phyloP scores from a whole-genome alignment of 805 yeast genomes.

The Saturnispora zaruensis region DNA sequence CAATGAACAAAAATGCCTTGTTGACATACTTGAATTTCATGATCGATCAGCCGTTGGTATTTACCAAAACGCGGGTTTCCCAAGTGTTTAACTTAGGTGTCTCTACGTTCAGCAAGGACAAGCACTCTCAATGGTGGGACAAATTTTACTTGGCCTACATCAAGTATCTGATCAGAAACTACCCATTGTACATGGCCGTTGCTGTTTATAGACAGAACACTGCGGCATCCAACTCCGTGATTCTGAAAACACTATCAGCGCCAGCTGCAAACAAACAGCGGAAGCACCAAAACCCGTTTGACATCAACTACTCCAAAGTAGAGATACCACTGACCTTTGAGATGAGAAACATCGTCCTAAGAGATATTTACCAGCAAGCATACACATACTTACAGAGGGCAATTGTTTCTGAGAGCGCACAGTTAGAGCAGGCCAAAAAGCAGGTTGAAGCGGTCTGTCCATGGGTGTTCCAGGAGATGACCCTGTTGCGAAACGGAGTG shows the following conservation, averaged over 20 bases:
- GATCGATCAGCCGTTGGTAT: constrained; percentile 14
- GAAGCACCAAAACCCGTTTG: constrained; percentile 25
- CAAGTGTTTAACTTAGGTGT: constrained; percentile 18
- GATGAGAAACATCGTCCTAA: constrained; percentile 17
- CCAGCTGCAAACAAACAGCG: constrained; percentile 3
- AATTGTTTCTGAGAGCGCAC: constrained; percentile 7
- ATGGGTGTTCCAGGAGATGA: constrained; percentile 20
- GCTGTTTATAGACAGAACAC: constrained; percentile 18
- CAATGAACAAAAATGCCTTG: constrained; percentile 22
- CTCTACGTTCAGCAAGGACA: constrained; percentile 1
- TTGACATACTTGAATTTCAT: constrained; percentile 24
- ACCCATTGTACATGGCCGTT: constrained; percentile 19
- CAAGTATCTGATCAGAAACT: constrained; percentile 24
- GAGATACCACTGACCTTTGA: constrained; percentile 13
- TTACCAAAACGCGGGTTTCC: constrained; percentile 22
- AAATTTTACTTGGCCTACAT: constrained; percentile 25
- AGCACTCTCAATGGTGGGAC: constrained; percentile 25
- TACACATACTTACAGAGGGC: constrained; percentile 16
- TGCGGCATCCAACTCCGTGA: background rate
- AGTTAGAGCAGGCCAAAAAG: constrained; percentile 9
- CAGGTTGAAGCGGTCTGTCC: constrained; percentile 14
- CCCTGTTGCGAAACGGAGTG: constrained; percentile 12
- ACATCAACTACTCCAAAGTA: constrained; percentile 20
- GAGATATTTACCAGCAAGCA: constrained; percentile 24
- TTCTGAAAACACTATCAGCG: background rate